phyloP scores from a whole-genome alignment of 2,329 filamentous ascomycete species.

The Mollisiaceae sp. region DNA sequence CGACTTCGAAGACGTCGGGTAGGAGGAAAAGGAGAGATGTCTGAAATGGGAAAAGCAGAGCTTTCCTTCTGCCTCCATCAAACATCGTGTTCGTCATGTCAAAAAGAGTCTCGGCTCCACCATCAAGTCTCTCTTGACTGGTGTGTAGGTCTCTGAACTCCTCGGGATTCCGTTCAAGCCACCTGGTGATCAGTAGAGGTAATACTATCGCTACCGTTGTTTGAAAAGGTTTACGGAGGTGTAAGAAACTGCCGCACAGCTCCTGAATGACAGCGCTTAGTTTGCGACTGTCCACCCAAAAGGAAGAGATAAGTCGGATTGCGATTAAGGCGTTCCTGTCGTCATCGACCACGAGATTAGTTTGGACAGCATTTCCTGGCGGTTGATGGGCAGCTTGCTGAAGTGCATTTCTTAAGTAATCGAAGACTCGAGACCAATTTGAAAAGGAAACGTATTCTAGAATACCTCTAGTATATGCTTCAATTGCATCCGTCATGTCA shows the following conservation, averaged over 20 bases:
- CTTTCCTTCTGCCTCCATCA: slow-evolving; percentile 61
- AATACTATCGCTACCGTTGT: slow-evolving; percentile 65
- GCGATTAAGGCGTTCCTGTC: slow-evolving; percentile 54
- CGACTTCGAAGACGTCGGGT: slow-evolving; percentile 73
- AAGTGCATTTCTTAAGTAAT: slow-evolving; percentile 57
- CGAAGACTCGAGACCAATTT: slow-evolving; percentile 65
- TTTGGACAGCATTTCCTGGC: slow-evolving; percentile 32
- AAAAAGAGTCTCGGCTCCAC: slow-evolving; percentile 69
- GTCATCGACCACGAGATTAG: slow-evolving; percentile 36
- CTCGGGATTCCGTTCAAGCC: slow-evolving; percentile 67
- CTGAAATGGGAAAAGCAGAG: slow-evolving; percentile 65
- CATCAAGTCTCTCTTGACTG: slow-evolving; percentile 65
- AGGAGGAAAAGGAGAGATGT: slow-evolving; percentile 66
- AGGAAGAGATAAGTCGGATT: slow-evolving; percentile 63
- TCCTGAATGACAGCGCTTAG: slow-evolving; percentile 67
- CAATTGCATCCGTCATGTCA: slow-evolving; percentile 51
- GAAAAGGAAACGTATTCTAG: slow-evolving; percentile 69
- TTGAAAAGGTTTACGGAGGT: slow-evolving; percentile 68
- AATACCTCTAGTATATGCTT: slow-evolving; percentile 59
- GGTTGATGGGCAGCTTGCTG: slow-evolving; percentile 39
- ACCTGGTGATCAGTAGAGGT: slow-evolving; percentile 67
- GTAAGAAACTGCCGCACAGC: slow-evolving; percentile 69
- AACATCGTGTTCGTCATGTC: slow-evolving; percentile 69
- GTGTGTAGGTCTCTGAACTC: slow-evolving; percentile 70
- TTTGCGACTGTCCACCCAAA: slow-evolving; percentile 68